Evolutionary conservation across 306 rosid genomes (phyloP), one percentile per base, ranked within the genome.

Genomic region (Cicer judaicum): DNA sequence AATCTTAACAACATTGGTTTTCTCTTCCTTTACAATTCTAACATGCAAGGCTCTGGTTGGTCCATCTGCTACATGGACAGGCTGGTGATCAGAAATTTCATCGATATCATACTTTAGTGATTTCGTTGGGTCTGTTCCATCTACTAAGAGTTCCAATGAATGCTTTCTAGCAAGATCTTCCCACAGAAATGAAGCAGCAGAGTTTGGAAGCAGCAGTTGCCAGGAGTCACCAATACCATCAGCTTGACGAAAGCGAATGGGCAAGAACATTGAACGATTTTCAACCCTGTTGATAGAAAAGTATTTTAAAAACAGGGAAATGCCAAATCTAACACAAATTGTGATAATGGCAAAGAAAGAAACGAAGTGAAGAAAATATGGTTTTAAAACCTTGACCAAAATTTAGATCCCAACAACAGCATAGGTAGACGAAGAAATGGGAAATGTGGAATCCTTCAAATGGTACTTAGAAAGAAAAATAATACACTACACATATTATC

Each of bases 111-210:
- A 92, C 81, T 84, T 81, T 50, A 84, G 82, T 41, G 99, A 88
- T 81, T 90, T 90, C 59, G 63, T 59, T 57, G 88, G 84, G 62
- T 91, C 99, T 50, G 85, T 77, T 34, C 92, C 99, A 84, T 94
- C 97, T 73, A 84, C 90, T 24, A 87, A 57, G 64, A 92, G 83
- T 82, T 94, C 99, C 85, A 94, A 75, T 53, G 88, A 79, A 57
- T 52, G 97, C 74, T 93, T 87, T 86, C 97, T 88, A 82, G 97
- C 99, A 75, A 92, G 90, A 85, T 94, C 99, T 85, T 92, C 99
- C 99, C 99, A 94, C 56, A 92, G 67, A 86, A 94, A 94, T 19
- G 99, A 87, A 80, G 90, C 87, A 49, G 97, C 85, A 18, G 93
- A 72, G 69, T 87, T 90, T 43, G 99, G 95, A 84, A 79, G 89